Base-by-base conservation (phyloP, 2,329 filamentous ascomycete genomes). In the Penicillium sp. region DNA sequence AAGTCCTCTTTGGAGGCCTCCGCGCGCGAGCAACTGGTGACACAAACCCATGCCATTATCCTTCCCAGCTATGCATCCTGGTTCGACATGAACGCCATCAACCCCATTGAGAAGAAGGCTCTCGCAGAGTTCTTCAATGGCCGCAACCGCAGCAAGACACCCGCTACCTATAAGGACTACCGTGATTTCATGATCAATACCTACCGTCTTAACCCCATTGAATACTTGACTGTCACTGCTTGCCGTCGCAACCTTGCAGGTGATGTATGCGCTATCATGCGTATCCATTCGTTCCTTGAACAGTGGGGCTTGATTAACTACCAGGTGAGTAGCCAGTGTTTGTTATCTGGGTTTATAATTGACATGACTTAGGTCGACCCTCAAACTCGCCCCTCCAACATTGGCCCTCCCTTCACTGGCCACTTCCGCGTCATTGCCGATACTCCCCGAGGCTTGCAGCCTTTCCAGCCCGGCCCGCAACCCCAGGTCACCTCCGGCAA, bases 171-270 rank as follows among this genome's bases (percentile, higher is more conserved):
- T 79, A 97, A 97, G 75, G 94, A 99, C 69, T 99, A 99, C 74
- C 87, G 94, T 63, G 94, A 99, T 69, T 99, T 99, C 69, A 99
- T 99, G 94, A 91, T 99, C 77, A 99, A 99, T 77, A 97, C 94
- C 13, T 99, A 99, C 74, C 87, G 94, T 33, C 78, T 99, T 50
- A 99, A 97, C 69, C 94, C 94, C 5, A 83, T 91, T 48, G 94
- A 99, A 72, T 99, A 99, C 68, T 81, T 99, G 49, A 99, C 94
- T 5, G 92, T 99, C 48, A 99, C 94, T 10, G 94, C 94, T 45
- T 99, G 94, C 70, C 83, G 94, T 58, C 84, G 94, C 61, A 99
- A 99, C 71, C 76, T 99, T 67, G 94, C 94, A 20, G 94, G 94
- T 59, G 94, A 99, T 73, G 94, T 99, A 28, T 99, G 94, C 76